These are phyloP conservation scores for Parascedosporium putredinis DNA, from an alignment of 2,329 filamentous ascomycete species.

Conservation along the genomic window DNA sequence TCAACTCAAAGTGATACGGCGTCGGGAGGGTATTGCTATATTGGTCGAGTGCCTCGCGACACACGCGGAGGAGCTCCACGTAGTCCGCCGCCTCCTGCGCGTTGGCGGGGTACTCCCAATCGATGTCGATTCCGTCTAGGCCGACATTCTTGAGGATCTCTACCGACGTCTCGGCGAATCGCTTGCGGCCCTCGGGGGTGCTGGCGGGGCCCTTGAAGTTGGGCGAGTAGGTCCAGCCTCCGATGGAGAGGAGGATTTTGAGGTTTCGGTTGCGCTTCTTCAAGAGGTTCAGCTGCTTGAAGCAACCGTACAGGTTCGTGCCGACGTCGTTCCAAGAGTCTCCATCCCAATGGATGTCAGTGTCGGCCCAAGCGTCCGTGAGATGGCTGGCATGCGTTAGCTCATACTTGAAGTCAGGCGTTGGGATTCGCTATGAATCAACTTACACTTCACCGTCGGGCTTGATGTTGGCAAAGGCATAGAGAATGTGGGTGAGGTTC, in stretches of 20 bases:
- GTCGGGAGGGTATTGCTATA: constrained; percentile 35
- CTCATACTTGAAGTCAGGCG: not conserved
- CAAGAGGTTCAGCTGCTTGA: constrained; percentile 79
- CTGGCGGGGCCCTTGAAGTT: constrained; percentile 73
- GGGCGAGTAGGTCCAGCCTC: constrained; percentile 83
- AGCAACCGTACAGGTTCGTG: constrained; percentile 75
- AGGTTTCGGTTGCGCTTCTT: constrained; percentile 74
- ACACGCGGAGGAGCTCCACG: constrained; percentile 46
- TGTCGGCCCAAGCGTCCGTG: constrained; percentile 55
- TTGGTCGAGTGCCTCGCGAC: constrained; percentile 46
- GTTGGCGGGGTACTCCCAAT: constrained; percentile 57
- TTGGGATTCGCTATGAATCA: not conserved
- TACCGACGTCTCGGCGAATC: constrained; percentile 66
- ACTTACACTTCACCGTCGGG: constrained; percentile 69
- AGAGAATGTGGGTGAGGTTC: constrained; percentile 80
- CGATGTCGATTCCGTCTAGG: constrained; percentile 61
- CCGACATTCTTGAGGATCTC: constrained; percentile 70
- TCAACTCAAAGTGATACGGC: constrained; percentile 50
- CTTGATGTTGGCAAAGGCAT: constrained; percentile 80
- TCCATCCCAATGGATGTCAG: constrained; percentile 63
- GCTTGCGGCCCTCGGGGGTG: constrained; percentile 55
- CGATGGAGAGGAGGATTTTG: constrained; percentile 77
- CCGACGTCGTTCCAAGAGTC: constrained; percentile 62
- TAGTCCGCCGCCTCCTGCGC: constrained; percentile 44
- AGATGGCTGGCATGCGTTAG: constrained; percentile 27